Evolutionary conservation across 495 filamentous ascomycete genomes (phyloP), one percentile per base, ranked within the genome.

Genomic region (Aspergillus taichungensis): DNA sequence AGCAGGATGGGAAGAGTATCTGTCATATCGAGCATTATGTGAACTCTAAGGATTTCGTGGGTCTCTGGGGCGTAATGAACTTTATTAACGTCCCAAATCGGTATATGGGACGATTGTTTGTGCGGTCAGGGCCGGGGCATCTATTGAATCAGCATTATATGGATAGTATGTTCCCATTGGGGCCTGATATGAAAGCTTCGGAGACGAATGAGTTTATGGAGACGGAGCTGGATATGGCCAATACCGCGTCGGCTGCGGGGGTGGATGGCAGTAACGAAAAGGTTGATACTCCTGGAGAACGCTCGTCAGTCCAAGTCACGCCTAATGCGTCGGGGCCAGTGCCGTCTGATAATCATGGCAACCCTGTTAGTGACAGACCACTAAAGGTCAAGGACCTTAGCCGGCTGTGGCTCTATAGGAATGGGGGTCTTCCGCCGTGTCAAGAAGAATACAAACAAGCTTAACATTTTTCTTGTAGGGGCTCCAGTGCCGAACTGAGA

Each of bases 11-110:
- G 6, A 36, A 76, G 33, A 30, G 65, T 12, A 79, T 92, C 40
- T 66, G 75, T 1, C 72, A 91, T 45, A 85, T 94, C 31, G 88
- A 95, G 59, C 88, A 95, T 60, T 95, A 94, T 60, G 83, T 79
- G 11, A 87, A 91, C 57, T 73, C 75, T 8, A 69, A 68, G 11
- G 88, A 95, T 53, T 83, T 88, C 49, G 87, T 94, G 0, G 75
- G 85, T 1, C 59, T 78, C 3, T 86, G 83, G 70, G 88, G 88
- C 2, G 77, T 90, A 1, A 69, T 94, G 8, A 72, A 83, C 48
- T 90, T 85, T 34, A 44, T 49, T 7, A 49, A 51, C 18, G 43
- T 65, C 35, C 55, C 61, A 0, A 73, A 73, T 40, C 73, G 85
- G 13, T 95, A 83, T 62, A 77, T 85, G 56, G 88, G 88, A 1